phyloP scores from a whole-genome alignment of 192 early-diverging fungal genomes.

The Podila epigama region DNA sequence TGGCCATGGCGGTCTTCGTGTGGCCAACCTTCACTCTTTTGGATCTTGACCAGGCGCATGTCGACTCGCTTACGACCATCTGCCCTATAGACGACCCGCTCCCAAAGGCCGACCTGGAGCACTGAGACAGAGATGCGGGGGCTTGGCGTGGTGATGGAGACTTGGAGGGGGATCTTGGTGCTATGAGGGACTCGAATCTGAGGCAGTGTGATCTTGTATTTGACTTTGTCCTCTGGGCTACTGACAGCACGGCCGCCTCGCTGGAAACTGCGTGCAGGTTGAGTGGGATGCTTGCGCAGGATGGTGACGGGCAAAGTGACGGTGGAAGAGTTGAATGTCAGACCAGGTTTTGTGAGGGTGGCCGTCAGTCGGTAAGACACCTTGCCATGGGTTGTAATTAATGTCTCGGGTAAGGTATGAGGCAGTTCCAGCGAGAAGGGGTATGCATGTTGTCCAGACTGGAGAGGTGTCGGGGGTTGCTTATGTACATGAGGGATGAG shows the following conservation, averaged over 20 bases:
- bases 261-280: slow-evolving; percentile 21
- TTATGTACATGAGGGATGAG: slow-evolving; percentile 35
- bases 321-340: slow-evolving; percentile 26
- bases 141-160: slow-evolving; percentile 20
- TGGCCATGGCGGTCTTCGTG: not conserved
- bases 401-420: slow-evolving; percentile 39
- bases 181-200: slow-evolving; percentile 26
- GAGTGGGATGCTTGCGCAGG: slow-evolving; percentile 23
- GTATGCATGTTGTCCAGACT: slow-evolving; percentile 36
- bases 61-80: slow-evolving; percentile 26
- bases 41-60: slow-evolving; percentile 40
- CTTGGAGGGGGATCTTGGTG: slow-evolving; percentile 28
- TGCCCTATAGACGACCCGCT: slow-evolving; percentile 18
- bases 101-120: slow-evolving; percentile 36
- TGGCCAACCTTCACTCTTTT: slow-evolving; percentile 44
- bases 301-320: slow-evolving; percentile 14
- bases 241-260: slow-evolving; percentile 12
- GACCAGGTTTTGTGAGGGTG: slow-evolving; percentile 21
- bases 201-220: slow-evolving; percentile 25
- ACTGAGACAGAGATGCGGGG: slow-evolving; percentile 5
- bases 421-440: slow-evolving; percentile 47
- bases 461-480: slow-evolving; percentile 11
- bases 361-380: slow-evolving; percentile 42
- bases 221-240: slow-evolving; percentile 13
- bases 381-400: slow-evolving; percentile 32